Percentiles rank a stretch among this genome's conserved stretches.
Conservation (phyloP, 441 rosid genomes). For the Croton setiger region DNA sequence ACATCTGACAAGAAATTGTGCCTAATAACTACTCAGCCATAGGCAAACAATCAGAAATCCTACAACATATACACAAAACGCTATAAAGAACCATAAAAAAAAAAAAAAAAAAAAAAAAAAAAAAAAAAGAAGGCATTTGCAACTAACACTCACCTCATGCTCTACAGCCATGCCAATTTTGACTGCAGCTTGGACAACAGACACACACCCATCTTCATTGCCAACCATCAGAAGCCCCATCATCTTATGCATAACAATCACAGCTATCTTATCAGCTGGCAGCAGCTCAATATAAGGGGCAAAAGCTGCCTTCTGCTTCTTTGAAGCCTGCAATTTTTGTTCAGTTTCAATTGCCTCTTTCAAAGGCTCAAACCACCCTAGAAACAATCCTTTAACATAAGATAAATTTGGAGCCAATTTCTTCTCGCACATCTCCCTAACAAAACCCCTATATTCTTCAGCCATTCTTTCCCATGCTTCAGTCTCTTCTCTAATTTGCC, state of each 20-base stretch:
- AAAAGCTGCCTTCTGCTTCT: conserved; percentile 71
- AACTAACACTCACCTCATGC: conserved; percentile 65
- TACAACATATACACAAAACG: too few relatives aligned
- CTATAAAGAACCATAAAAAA: too few relatives aligned
- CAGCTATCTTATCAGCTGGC: conserved; percentile 88
- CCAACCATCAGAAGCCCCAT: conserved; percentile 73
- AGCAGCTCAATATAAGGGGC: conserved; percentile 73
- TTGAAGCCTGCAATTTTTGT: conserved; percentile 57
- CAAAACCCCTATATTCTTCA: conserved; percentile 64
- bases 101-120: too few relatives aligned
- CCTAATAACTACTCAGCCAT: too few relatives aligned
- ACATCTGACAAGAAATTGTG: too few relatives aligned
- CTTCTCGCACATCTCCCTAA: conserved; percentile 73
- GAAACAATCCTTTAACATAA: conserved; percentile 63
- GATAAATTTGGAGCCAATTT: conserved; percentile 81
- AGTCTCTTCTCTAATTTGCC: conserved; percentile 81
- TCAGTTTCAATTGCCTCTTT: conserved; percentile 71
- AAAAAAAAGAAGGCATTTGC: too few relatives aligned
- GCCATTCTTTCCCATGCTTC: conserved; percentile 88
- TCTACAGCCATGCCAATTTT: conserved; percentile 81
- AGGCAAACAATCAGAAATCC: too few relatives aligned
- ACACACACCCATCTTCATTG: conserved; percentile 63
- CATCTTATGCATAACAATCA: conserved; percentile 92
- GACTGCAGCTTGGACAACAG: conserved; percentile 82
- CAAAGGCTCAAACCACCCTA: conserved; percentile 91